Evolutionary conservation across 2,329 filamentous ascomycete species (phyloP), one percentile per base, ranked within the genome.

Genomic region (Aspergillus piperis): DNA sequence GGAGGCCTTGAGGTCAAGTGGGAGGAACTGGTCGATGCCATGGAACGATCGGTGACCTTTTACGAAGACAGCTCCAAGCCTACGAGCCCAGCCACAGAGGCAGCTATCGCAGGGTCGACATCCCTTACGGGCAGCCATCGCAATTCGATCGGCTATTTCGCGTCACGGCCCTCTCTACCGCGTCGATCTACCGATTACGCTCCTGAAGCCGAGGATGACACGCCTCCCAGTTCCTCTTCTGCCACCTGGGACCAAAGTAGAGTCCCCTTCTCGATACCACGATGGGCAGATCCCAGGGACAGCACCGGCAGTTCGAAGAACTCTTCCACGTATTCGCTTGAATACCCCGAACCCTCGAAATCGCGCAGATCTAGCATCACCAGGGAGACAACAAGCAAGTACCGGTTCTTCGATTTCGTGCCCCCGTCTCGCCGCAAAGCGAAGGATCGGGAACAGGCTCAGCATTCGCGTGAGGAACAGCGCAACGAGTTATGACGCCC

Each of bases 21-120:
- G 80, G 79, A 82, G 64, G 79, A 81, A 65, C 65, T 82, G 32
- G 77, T 82, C 13, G 78, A 79, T 51, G 78, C 80, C 23, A 79
- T 82, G 72, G 80, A 81, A 64, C 75, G 75, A 57, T 71, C 71
- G 17, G 71, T 70, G 30, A 79, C 76, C 8, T 77, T 78, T 47
- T 75, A 77, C 54, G 77, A 79, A 8, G 77, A 79, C 32, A 70
- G 62, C 52, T 70, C 73, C 57, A 77, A 77, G 57, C 73, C 76
- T 8, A 65, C 70, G 15, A 78, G 76, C 1, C 76, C 77, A 5
- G 71, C 71, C 19, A 59, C 71, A 7, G 77, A 79, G 38, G 67
- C 71, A 8, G 62, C 71, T 17, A 61, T 73, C 8, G 66, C 68
- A 19, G 66, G 68, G 30, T 65, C 71, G 17, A 69, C 71, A n/a